Conservation (phyloP, 306 rosid genomes). For the Rosa rugosa region DNA sequence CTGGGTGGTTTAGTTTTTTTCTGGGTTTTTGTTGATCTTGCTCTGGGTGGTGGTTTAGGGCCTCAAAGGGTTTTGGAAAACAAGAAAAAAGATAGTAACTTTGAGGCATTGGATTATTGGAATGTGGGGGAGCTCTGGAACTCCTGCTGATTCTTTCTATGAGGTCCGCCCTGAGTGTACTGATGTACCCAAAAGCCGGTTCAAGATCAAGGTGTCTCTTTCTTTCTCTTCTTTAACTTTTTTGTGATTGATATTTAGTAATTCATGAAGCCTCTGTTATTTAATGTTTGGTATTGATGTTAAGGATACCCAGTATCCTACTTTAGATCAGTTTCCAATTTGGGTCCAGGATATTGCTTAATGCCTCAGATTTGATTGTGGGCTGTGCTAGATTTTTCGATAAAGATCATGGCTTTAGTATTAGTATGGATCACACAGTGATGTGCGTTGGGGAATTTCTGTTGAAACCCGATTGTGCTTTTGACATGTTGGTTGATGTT, state of each 20-base stretch:
- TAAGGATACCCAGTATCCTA: slow-evolving; percentile 11
- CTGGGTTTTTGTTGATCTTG: slow-evolving; percentile 42
- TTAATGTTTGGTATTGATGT: neutral
- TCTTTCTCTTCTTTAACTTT: neutral
- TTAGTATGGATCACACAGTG: slow-evolving; percentile 14
- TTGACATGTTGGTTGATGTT: slow-evolving; percentile 1
- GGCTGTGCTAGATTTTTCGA: slow-evolving; percentile 11
- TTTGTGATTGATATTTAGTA: neutral
- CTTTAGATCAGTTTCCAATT: slow-evolving; percentile 11
- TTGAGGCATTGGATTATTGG: slow-evolving; percentile 51
- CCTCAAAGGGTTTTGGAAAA: slow-evolving; percentile 4
- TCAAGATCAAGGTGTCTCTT: slow-evolving; percentile 75
- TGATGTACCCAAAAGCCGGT: slow-evolving; percentile 80
- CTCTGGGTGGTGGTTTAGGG: slow-evolving; percentile 18
- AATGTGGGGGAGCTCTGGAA: slow-evolving; percentile 91
- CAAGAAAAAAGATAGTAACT: slow-evolving; percentile 16
- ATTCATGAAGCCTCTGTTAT: neutral
- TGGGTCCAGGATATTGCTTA: neutral
- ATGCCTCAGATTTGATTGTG: slow-evolving; percentile 12
- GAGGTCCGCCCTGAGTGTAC: slow-evolving; percentile 91
- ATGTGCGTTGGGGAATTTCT: neutral
- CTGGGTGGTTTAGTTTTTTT: slow-evolving; percentile 36
- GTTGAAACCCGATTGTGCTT: neutral
- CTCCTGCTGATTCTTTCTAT: slow-evolving; percentile 90
- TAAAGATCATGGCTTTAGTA: neutral